A percentile compares a stretch with the other conserved stretches of the same genome.
These are phyloP conservation scores for Verticillium isaacii DNA, from an alignment of 2,329 filamentous ascomycete genomes.

Conservation along the genomic window DNA sequence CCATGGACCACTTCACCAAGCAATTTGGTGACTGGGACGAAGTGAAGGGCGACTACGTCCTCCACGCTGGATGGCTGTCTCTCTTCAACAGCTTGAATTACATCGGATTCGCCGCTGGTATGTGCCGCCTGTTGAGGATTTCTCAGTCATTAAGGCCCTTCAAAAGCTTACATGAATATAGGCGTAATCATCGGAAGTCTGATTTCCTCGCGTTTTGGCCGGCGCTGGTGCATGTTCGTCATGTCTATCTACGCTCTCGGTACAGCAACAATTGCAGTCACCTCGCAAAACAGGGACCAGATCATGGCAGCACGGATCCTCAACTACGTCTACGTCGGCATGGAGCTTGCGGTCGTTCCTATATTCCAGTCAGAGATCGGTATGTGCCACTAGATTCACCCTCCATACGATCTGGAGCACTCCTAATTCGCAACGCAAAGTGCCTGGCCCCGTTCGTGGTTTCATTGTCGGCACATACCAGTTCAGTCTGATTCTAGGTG, in stretches of 20 bases:
- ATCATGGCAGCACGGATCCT: conserved; percentile 29
- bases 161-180: neutral
- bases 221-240: conserved; percentile 18
- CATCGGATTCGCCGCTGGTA: conserved; percentile 26
- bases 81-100: conserved; percentile 30
- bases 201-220: conserved; percentile 17
- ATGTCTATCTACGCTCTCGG: conserved; percentile 19
- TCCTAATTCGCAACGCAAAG: neutral
- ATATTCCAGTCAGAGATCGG: conserved; percentile 29
- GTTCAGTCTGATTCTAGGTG: conserved; percentile 4
- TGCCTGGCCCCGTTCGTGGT: conserved; percentile 22
- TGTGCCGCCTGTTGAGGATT: neutral
- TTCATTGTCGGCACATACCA: conserved; percentile 29
- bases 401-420: no score
- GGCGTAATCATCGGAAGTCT: conserved; percentile 17
- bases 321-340: conserved; percentile 33
- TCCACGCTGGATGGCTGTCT: conserved; percentile 26
- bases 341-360: conserved; percentile 32
- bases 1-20: conserved; percentile 28
- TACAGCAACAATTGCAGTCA: conserved; percentile 25
- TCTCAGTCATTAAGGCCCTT: no score
- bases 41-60: conserved; percentile 15
- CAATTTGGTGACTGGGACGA: conserved; percentile 25
- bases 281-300: conserved; percentile 21
- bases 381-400: neutral